Evolutionary conservation across 768 basidiomycete genomes (phyloP), one percentile per base, ranked within the genome.

Genomic region (Xerocomus potaroensis): DNA sequence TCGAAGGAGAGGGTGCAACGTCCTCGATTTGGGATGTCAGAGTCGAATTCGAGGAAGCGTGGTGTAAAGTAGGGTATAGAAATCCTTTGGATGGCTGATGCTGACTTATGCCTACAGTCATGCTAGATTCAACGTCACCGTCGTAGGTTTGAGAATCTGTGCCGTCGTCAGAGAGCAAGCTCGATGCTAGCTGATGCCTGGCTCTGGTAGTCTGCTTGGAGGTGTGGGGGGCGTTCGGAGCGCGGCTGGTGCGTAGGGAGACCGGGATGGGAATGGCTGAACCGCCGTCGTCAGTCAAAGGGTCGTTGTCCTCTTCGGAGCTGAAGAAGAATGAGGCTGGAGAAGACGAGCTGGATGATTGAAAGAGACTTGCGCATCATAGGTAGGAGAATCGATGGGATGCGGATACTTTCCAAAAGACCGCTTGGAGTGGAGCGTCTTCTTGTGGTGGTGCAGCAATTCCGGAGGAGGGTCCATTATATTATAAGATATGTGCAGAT

Each of bases 61-160:
- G 67, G 41, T 64, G 71, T 54, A 73, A 65, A 15, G 31, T 52
- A 1, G 64, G 62, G 43, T 64, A 64, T 0, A 63, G 41, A 33
- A 59, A 63, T 6, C 42, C 43, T 9, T 62, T 64, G 39, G 51
- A 50, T 8, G 67, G 50, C 58, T 68, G 48, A 42, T 66, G 61
- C 48, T 64, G 67, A 39, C 79, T 78, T 8, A 70, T 66, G 26
- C 78, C 74, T 19, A 76, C 79, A 8, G 82, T 84, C 2, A 83
- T 81, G 56, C 80, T 83, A 36, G 81, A 85, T 63, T 92, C 91
- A 46, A 93, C 75, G 66, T 93, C 91, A 46, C 91, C 91, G 59
- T 93, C 91, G 65, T 93, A 91, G 0, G 89, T 91, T 8, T 89
- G 90, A 0, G 86, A 89, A 62, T 91, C 90, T 8, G 85, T 76